Base-by-base conservation (phyloP, 2,329 filamentous ascomycete genomes). In the Calcarisporium arbuscula region DNA sequence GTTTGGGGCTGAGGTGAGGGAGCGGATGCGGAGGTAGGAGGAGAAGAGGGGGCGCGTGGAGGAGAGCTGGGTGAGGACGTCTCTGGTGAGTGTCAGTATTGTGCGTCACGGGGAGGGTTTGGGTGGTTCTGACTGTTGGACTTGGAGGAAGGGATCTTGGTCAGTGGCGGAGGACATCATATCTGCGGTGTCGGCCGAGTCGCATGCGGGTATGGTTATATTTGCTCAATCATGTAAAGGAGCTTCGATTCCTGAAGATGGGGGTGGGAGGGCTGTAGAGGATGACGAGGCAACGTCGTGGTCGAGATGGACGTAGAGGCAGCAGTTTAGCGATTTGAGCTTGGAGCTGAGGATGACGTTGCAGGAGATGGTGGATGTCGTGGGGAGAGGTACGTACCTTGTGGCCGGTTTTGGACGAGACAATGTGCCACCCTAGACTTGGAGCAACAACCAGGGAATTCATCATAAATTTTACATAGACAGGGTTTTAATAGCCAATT, bases 21-120 rank as follows among this genome's bases (percentile, higher is more conserved):
- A 92, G 54, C 88, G 86, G 64, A 98, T 98, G 55, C 92, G 90
- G 28, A 95, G 76, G 68, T 95, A 98, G 12, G 89, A 95, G 44
- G 85, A 81, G 70, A 95, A 95, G 38, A 95, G 80, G 34, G 89
- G 82, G 8, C 90, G 82, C 34, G 86, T 84, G 11, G 77, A 78
- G 46, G 82, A 74, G 44, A 98, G 80, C 41, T 94, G 84, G 44
- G 80, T 67, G 47, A 94, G 80, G 47, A 96, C 86, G 64, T 98
- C 92, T 63, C 88, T 95, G 56, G 17, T 27, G 37, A 35, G 42
- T 28, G 27, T 26, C 34, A 21, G 5, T 27, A 34, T 17, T 14
- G 29, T 11, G 30, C 19, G 23, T 20, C n/a, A 19, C 31, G 41
- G 27, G 28, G 15, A 28, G 21, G 28, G 34, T 21, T 12, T 12